These are phyloP conservation scores for Fraxinus americana DNA, from an alignment of 257 asterid species.

Conservation along the genomic window DNA sequence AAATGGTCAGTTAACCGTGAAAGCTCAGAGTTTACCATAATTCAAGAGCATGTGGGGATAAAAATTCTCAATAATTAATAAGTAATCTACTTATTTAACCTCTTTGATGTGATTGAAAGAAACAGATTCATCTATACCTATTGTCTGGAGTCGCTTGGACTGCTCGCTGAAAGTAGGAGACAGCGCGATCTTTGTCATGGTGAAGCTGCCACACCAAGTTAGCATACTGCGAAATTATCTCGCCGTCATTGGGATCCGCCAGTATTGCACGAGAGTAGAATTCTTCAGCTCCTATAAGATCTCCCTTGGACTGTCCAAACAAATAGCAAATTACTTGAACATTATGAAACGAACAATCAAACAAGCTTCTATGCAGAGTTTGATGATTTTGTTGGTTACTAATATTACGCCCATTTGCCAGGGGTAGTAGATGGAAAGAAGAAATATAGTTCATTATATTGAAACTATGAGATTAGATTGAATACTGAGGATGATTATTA, in stretches of 20 bases:
- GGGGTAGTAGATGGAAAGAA: not conserved
- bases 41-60: not conserved
- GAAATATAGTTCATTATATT: not conserved
- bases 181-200: conserved; percentile 57
- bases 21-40: not conserved
- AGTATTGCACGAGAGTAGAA: conserved; percentile 59
- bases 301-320: conserved; percentile 61
- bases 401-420: not conserved
- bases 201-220: conserved; percentile 68
- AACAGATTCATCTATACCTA: conserved; percentile 45
- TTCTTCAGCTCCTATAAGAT: conserved; percentile 73
- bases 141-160: conserved; percentile 61
- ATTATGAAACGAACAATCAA: not conserved
- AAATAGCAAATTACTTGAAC: not conserved
- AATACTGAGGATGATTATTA: not conserved
- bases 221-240: conserved; percentile 59
- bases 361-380: not conserved
- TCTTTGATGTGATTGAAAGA: not conserved
- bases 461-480: not conserved
- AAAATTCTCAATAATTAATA: not conserved
- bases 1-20: conserved; percentile 5
- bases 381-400: not conserved
- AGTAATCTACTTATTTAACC: not conserved
- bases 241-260: conserved; percentile 70
- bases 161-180: conserved; percentile 63